Evolutionary conservation across 345 rosid genomes (phyloP), one percentile per base, ranked within the genome.

Genomic region (Microcos paniculata): DNA sequence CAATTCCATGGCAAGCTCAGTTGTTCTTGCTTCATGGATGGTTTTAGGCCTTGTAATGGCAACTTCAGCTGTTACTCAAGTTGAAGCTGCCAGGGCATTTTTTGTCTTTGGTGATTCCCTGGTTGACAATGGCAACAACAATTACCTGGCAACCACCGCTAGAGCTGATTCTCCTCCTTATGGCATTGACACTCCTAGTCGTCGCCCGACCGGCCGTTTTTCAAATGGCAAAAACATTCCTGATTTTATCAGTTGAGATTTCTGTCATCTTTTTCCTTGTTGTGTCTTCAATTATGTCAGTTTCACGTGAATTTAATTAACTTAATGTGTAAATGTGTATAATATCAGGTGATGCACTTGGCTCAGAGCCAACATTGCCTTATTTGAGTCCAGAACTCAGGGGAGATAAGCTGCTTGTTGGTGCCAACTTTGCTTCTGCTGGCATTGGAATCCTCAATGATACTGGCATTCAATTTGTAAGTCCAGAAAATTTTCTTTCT

Each of bases 401-500:
- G 9, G 94, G 93, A 16, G 71, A 87, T 30, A 91, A 16, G 66
- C 87, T 95, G 26, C 88, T 93, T 57, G 72, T 87, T 3, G 97
- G 99, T 18, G 99, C 99, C 67, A 95, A 95, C 62, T 95, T 95
- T 43, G 99, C 99, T 61, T 95, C 99, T 1, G 98, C 99, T 40
- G 99, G 99, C 30, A 88, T 95, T 16, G 99, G 99, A 58, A 84
- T 95, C 65, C 93, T 93, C 71, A 90, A 93, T 76, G 99, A 95
- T 79, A 95, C 99, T 6, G 98, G 99, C 42, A 23, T 89, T 55
- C 99, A 95, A 65, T 95, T 95, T 69, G 99, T 93, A 88, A 76
- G 97, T 81, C 18, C 24, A 4, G 21, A 19, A 19, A 15, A 16
- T 30, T 30, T 14, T 26, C 8, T 15, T 14, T 16, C 33, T 45